Conservation (phyloP, 2,329 filamentous ascomycete species). For the Xylaria sp. region DNA sequence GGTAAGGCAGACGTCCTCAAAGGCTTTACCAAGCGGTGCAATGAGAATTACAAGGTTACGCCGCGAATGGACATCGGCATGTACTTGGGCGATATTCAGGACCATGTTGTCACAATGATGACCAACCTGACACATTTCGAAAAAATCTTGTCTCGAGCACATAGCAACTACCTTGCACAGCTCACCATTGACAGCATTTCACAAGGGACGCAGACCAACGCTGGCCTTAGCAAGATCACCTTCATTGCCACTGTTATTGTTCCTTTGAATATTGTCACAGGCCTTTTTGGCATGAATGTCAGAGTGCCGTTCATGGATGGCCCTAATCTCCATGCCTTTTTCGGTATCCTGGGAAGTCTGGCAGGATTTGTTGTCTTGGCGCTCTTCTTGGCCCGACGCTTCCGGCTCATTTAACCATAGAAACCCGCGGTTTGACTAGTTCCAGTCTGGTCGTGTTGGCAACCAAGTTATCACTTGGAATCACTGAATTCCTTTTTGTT, state of each 20-base stretch:
- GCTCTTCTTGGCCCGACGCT: conserved; percentile 58
- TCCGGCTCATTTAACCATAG: conserved; percentile 57
- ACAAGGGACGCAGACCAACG: conserved; percentile 88
- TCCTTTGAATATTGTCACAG: conserved; percentile 90
- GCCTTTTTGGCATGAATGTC: conserved; percentile 91
- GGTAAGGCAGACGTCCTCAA: conserved; percentile 99
- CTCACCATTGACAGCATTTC: conserved; percentile 91
- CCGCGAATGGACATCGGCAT: conserved; percentile 96
- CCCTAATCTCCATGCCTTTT: conserved; percentile 65
- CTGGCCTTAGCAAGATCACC: conserved; percentile 93
- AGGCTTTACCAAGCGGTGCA: conserved; percentile 98
- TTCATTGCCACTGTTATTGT: conserved; percentile 95
- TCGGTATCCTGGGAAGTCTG: conserved; percentile 69
- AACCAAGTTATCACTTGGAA: neutral
- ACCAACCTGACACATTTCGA: conserved; percentile 95
- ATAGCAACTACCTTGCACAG: conserved; percentile 96
- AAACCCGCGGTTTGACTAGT: neutral
- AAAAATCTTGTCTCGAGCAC: conserved; percentile 93
- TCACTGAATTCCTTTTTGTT: conserved; percentile 19
- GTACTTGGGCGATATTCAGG: conserved; percentile 97
- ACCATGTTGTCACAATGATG: conserved; percentile 99
- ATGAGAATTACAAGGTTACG: conserved; percentile 94
- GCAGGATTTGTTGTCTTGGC: conserved; percentile 63
- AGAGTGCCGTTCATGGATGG: conserved; percentile 70
- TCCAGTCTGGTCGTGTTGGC: neutral